These are phyloP conservation scores for Pseudofabraea citricarpa DNA, from an alignment of 2,329 filamentous ascomycete species.

Conservation along the genomic window DNA sequence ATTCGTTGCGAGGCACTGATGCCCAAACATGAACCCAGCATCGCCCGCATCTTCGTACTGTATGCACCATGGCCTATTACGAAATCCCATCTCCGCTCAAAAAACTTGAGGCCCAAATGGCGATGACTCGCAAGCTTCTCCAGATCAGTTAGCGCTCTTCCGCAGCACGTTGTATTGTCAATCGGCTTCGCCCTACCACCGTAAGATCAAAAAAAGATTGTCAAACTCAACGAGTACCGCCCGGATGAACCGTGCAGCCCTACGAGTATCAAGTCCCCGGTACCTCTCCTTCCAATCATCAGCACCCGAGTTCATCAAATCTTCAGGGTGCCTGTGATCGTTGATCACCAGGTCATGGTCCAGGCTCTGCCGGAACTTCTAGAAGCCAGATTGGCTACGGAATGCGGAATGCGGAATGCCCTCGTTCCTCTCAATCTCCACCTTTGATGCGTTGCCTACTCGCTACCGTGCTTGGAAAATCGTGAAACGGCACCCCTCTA, in stretches of 20 bases:
- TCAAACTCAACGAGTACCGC: background rate
- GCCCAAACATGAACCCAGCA: background rate
- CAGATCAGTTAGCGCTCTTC: background rate
- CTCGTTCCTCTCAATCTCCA: constrained; percentile 1
- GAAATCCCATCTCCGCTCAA: background rate
- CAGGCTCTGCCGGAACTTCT: background rate
- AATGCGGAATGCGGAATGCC: no score
- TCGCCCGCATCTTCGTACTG: background rate
- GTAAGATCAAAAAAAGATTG: background rate
- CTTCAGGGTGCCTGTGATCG: no score
- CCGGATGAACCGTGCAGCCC: background rate
- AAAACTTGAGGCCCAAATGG: background rate
- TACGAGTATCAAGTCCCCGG: background rate
- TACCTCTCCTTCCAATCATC: background rate
- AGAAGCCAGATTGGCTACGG: no score
- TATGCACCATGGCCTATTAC: background rate
- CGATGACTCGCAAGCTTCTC: background rate
- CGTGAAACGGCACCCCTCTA: background rate
- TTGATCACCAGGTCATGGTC: background rate
- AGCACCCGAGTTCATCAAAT: no score
- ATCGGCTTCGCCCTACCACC: background rate
- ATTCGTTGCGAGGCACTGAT: background rate
- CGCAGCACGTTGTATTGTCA: background rate
- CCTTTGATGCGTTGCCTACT: background rate
- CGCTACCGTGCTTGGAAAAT: background rate